Conservation (phyloP, 1,139 yeast species). For the Blastobotrys indianensis region DNA sequence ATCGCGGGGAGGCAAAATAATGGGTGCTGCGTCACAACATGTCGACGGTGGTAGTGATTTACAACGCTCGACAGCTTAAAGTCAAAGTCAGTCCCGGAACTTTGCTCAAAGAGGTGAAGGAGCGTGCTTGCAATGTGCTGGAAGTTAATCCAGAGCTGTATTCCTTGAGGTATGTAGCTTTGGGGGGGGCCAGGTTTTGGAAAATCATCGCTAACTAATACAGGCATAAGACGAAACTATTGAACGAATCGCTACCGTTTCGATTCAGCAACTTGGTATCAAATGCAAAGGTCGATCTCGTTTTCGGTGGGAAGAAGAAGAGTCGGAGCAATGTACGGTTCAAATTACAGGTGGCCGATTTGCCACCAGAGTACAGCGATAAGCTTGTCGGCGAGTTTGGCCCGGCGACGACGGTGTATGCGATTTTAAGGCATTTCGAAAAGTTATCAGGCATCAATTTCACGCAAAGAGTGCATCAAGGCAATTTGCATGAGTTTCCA, state of each 20-base stretch:
- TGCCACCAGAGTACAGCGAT: conserved; percentile 10
- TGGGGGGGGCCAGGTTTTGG: too few species aligned
- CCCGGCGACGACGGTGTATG: conserved; percentile 22
- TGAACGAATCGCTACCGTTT: conserved; percentile 26
- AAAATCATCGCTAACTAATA: not conserved
- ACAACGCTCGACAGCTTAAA: conserved; percentile 21
- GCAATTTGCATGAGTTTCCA: conserved; percentile 23
- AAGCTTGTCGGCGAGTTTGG: conserved; percentile 18
- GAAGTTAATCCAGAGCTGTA: conserved; percentile 21
- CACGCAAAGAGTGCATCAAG: conserved; percentile 21
- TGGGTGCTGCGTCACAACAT: too few species aligned
- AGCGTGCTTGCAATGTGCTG: conserved; percentile 23
- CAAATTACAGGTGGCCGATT: conserved; percentile 24
- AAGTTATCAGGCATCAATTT: conserved; percentile 25
- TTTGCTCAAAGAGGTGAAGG: conserved; percentile 25
- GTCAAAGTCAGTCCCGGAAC: conserved; percentile 26
- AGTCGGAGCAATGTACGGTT: conserved; percentile 18
- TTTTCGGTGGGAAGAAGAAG: conserved; percentile 14
- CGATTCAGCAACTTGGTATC: conserved; percentile 26
- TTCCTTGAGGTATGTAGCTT: conserved; percentile 22
- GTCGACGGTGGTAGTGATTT: conserved; percentile 19
- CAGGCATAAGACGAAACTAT: conserved; percentile 11
- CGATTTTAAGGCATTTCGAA: conserved; percentile 25
- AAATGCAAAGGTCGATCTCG: conserved; percentile 28
- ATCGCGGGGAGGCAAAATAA: not conserved